Conservation (phyloP, 306 rosid species). For the Ormosia emarginata region DNA sequence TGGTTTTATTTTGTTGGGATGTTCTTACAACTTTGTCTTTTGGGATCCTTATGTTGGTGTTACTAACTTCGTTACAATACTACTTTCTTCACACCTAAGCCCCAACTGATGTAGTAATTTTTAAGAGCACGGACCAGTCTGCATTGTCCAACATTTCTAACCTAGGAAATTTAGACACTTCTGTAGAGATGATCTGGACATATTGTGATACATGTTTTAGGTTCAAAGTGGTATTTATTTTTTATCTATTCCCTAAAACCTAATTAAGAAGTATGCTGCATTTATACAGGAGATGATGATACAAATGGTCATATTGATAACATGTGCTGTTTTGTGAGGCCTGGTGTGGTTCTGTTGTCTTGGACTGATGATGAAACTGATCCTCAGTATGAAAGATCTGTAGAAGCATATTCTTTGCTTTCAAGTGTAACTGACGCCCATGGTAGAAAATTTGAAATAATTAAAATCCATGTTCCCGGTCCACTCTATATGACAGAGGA, state of each 20-base stretch:
- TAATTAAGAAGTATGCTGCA: constrained; percentile 2
- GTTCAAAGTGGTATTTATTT: not conserved
- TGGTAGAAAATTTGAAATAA: constrained; percentile 71
- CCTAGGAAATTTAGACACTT: not conserved
- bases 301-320: constrained; percentile 96
- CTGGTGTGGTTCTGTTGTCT: constrained; percentile 84
- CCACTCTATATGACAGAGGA: constrained; percentile 73
- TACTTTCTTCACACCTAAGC: not conserved
- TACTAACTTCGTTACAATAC: not conserved
- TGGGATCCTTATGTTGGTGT: not conserved
- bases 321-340: constrained; percentile 86
- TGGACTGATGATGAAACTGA: constrained; percentile 83
- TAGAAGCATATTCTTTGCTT: constrained; percentile 67
- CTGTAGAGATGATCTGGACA: constrained; percentile 2
- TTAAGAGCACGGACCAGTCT: not conserved
- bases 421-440: constrained; percentile 65
- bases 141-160: not conserved
- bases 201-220: not conserved
- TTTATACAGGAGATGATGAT: constrained; percentile 84
- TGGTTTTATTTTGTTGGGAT: not conserved
- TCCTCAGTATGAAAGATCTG: constrained; percentile 81
- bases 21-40: not conserved
- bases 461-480: constrained; percentile 73
- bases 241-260: not conserved
- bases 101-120: not conserved